Evolutionary conservation across 805 yeast species (phyloP), one percentile per base, ranked within the genome.

Genomic region (Pichia insulana): DNA sequence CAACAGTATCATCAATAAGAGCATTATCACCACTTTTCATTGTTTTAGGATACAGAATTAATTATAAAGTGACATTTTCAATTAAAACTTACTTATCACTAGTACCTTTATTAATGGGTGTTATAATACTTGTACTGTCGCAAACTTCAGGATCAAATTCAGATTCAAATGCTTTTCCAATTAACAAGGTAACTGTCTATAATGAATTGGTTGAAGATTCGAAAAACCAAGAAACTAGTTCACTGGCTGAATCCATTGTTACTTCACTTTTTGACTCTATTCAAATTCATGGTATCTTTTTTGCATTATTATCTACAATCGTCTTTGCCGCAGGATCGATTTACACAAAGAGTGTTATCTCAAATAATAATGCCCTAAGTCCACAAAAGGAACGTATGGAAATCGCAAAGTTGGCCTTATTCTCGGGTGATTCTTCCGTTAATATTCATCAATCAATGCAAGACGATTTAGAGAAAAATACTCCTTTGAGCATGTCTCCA

Each of bases 291-390:
- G 96, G 96, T 6, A 62, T 85, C n/a, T 26, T 73, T 2, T 81
- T 73, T 54, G 90, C 95, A 11, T 62, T 80, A 9, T 45, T 76
- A 26, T 77, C 92, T 4, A 73, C 89, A 38, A 58, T 83, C 7
- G 76, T 86, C 16, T 87, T 88, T 65, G 95, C 90, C 5, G 74
- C 79, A 2, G 95, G 87, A 56, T 87, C 87, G 57, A 83, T 88
- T 36, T 87, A 85, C 61, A 88, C 92, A 31, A 88, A 88, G 62
- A 80, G 78, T 49, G 78, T 88, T 32, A 74, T 87, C 47, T 85
- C 89, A 30, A 61, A 54, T 19, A 36, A 34, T 32, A 20, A 30
- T 36, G 35, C 30, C 15, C 13, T 16, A 30, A 35, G n/a, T 13
- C 34, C 13, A 27, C 38, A 30, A 41, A 41, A 16, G 15, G 43